These are phyloP conservation scores for Apiotrichum brassicae DNA, from an alignment of 1,284 basidiomycete species.

Conservation along the genomic window DNA sequence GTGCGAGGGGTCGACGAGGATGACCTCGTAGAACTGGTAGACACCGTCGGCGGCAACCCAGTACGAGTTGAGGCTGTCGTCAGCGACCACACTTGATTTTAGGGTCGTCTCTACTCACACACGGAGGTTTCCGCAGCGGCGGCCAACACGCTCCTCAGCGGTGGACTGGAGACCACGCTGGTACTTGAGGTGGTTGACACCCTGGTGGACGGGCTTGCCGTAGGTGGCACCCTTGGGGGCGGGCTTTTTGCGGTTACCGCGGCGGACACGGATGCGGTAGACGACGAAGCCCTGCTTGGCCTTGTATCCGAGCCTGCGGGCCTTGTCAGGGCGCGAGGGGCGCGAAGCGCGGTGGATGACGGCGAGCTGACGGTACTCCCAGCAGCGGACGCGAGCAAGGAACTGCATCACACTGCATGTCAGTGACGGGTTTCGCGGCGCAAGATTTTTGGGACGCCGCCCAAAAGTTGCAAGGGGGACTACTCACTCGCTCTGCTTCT, in stretches of 20 bases:
- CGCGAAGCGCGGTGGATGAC: slow-evolving; percentile 97
- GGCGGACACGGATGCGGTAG: slow-evolving; percentile 95
- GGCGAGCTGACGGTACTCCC: slow-evolving; percentile 98
- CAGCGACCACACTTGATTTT: too few relatives aligned
- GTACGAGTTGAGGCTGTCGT: slow-evolving; percentile 86
- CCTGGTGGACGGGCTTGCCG: slow-evolving; percentile 99
- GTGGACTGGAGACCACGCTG: slow-evolving; percentile 87
- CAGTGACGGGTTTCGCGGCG: too few relatives aligned
- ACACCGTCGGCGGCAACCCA: slow-evolving; percentile 99
- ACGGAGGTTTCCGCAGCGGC: slow-evolving; percentile 90
- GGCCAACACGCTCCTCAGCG: slow-evolving; percentile 97
- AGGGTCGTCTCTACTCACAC: slow-evolving; percentile 57
- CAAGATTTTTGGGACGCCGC: too few relatives aligned
- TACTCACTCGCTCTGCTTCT: slow-evolving; percentile 56
- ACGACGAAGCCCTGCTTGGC: slow-evolving; percentile 99
- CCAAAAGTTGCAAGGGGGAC: too few relatives aligned
- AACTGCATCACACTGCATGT: slow-evolving; percentile 97
- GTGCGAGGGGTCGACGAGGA: slow-evolving; percentile 74
- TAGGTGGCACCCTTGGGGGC: slow-evolving; percentile 92
- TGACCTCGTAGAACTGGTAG: slow-evolving; percentile 99
- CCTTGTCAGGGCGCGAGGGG: slow-evolving; percentile 98
- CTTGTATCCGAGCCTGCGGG: slow-evolving; percentile 97
- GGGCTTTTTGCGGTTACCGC: slow-evolving; percentile 99
- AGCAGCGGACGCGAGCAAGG: slow-evolving; percentile 96
- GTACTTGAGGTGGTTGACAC: slow-evolving; percentile 99